A percentile compares a stretch with the other conserved stretches of the same genome.
These are phyloP conservation scores for Candida alai DNA, from an alignment of 805 yeast species.

Conservation along the genomic window DNA sequence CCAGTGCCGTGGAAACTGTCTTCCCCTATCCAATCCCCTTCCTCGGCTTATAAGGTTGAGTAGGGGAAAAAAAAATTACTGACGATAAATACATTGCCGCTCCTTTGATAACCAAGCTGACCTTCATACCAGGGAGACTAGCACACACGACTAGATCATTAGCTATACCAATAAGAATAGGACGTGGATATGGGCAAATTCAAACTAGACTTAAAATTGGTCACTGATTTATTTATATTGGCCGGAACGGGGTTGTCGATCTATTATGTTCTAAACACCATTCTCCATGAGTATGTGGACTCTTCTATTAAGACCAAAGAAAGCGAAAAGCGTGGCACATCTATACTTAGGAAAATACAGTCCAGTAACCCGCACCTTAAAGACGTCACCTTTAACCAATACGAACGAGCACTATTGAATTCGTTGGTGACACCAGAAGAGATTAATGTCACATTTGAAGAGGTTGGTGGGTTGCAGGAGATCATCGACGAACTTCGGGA, in stretches of 20 bases:
- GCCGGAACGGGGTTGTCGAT: conserved; percentile 66
- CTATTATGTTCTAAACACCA: conserved; percentile 53
- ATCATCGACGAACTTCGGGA: conserved; percentile 85
- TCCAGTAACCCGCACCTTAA: conserved; percentile 54
- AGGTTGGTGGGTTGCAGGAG: conserved; percentile 84
- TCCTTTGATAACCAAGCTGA: too few relatives aligned
- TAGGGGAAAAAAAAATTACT: too few relatives aligned
- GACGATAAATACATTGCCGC: too few relatives aligned
- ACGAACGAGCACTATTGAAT: conserved; percentile 74
- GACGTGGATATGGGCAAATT: conserved; percentile 31
- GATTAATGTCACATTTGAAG: conserved; percentile 69
- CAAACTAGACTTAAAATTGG: conserved; percentile 35
- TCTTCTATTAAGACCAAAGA: conserved; percentile 45
- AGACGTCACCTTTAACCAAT: conserved; percentile 54
- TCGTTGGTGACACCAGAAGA: conserved; percentile 83
- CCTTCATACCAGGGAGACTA: too few relatives aligned
- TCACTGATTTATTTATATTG: conserved; percentile 40
- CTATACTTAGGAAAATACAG: conserved; percentile 32
- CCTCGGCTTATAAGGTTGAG: too few relatives aligned
- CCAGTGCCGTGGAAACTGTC: too few relatives aligned
- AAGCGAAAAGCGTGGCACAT: conserved; percentile 59
- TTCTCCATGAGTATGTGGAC: conserved; percentile 34
- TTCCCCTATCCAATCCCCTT: too few relatives aligned
- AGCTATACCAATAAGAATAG: background rate
- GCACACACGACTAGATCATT: too few relatives aligned